phyloP scores from a whole-genome alignment of 2,329 filamentous ascomycete genomes.

The Sporothrix luriei region DNA sequence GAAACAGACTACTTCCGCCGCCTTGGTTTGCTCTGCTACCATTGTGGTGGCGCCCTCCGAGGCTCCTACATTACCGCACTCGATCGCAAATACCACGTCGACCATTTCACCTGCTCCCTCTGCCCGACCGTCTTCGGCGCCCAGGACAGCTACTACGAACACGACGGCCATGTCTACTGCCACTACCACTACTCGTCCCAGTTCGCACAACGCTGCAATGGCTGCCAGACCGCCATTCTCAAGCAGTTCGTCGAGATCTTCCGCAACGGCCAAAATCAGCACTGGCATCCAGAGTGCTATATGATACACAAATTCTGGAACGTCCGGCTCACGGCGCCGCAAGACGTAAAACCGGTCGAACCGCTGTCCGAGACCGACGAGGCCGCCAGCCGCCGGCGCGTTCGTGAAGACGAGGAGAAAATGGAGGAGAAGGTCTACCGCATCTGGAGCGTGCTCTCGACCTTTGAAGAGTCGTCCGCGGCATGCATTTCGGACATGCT shows the following conservation, averaged over 20 bases:
- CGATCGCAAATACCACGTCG: constrained; percentile 97
- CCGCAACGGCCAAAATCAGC: constrained; percentile 95
- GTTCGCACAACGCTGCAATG: constrained; percentile 94
- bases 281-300: constrained; percentile 99
- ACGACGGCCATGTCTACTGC: constrained; percentile 94
- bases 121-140: constrained; percentile 98
- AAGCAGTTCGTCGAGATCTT: constrained; percentile 99
- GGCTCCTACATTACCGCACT: constrained; percentile 98
- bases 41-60: constrained; percentile 87
- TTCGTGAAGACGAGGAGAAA: constrained; percentile 83
- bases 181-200: constrained; percentile 99
- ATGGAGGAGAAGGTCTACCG: constrained; percentile 98
- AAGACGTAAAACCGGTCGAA: constrained; percentile 48
- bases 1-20: constrained; percentile 97
- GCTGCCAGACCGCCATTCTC: constrained; percentile 93
- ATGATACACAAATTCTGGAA: constrained; percentile 99
- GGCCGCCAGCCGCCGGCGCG: constrained; percentile 67
- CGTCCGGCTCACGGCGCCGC: constrained; percentile 73
- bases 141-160: constrained; percentile 98
- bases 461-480: constrained; percentile 95
- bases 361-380: constrained; percentile 48
- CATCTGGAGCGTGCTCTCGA: constrained; percentile 97
- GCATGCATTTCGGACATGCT: constrained; percentile 99
- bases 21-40: constrained; percentile 85
- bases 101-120: constrained; percentile 97